A percentile compares a stretch with the other conserved stretches of the same genome.
Conservation (phyloP, 129 eudicot genomes). For the Dittrichia graveolens region DNA sequence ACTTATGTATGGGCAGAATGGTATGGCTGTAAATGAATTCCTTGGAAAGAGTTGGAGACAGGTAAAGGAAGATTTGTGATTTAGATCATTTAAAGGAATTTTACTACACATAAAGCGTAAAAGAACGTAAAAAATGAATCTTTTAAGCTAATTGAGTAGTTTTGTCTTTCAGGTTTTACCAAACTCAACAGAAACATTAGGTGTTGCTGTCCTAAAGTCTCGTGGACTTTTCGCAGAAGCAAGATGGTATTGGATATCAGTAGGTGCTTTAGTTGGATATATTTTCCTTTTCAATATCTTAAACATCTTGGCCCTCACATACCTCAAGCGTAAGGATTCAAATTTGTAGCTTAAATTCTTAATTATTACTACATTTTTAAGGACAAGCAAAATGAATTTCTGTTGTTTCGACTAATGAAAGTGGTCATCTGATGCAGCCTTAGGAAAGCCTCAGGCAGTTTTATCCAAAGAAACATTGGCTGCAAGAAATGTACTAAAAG, state of each 20-base stretch:
- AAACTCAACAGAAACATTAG: constrained; percentile 53
- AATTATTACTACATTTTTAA: not conserved
- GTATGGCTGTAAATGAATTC: constrained; percentile 79
- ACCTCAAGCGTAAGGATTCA: constrained; percentile 68
- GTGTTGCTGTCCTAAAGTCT: constrained; percentile 54
- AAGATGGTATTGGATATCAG: constrained; percentile 82
- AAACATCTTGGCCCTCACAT: constrained; percentile 58
- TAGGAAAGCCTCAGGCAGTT: constrained; percentile 73
- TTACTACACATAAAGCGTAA: not conserved
- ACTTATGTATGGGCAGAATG: constrained; percentile 88
- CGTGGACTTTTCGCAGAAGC: constrained; percentile 76
- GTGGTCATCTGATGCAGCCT: constrained; percentile 50
- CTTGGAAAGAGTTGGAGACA: constrained; percentile 82
- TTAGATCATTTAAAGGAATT: not conserved
- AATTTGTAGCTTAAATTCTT: constrained; percentile 1
- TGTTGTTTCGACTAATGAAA: not conserved
- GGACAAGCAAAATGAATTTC: not conserved
- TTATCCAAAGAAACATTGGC: constrained; percentile 64
- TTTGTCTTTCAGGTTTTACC: constrained; percentile 47
- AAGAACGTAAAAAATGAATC: not conserved
- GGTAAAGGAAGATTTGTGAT: constrained; percentile 38
- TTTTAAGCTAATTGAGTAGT: constrained; percentile 8
- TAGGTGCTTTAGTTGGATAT: constrained; percentile 65
- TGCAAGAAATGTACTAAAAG: constrained; percentile 44
- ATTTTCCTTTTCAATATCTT: constrained; percentile 62